A percentile compares a stretch with the other conserved stretches of the same genome.
Conservation (phyloP, 257 asterid genomes). For the Paulownia fortunei region DNA sequence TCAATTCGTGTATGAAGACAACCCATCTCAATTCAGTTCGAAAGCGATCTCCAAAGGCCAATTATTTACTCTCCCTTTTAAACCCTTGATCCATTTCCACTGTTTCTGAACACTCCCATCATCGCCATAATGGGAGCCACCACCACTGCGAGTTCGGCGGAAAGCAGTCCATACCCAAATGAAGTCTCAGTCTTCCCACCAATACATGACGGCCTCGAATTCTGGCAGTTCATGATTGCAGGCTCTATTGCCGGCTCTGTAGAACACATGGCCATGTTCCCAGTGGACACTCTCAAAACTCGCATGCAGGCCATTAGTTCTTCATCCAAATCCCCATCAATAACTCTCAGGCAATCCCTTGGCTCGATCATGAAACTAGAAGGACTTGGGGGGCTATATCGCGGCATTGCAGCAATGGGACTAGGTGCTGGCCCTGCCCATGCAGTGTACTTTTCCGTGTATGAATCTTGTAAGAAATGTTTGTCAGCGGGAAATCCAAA, state of each 20-base stretch:
- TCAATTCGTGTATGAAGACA: conserved; percentile 9
- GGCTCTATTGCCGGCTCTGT: conserved; percentile 71
- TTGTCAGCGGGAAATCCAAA: conserved; percentile 44
- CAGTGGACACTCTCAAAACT: conserved; percentile 66
- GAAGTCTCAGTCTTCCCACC: conserved; percentile 30
- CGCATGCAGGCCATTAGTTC: conserved; percentile 66
- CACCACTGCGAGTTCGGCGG: conserved; percentile 22
- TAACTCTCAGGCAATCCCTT: conserved; percentile 49
- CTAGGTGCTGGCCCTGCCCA: conserved; percentile 75
- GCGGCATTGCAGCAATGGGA: conserved; percentile 69
- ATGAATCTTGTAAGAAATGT: conserved; percentile 51
- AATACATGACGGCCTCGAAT: conserved; percentile 55
- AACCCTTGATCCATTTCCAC: conserved; percentile 18
- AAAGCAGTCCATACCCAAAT: conserved; percentile 16
- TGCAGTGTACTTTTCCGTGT: conserved; percentile 69
- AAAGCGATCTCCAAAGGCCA: conserved; percentile 26
- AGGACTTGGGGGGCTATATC: conserved; percentile 51
- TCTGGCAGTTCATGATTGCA: conserved; percentile 72
- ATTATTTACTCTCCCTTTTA: conserved; percentile 34
- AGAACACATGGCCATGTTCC: conserved; percentile 78
- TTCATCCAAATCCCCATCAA: conserved; percentile 38
- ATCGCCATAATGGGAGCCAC: conserved; percentile 35
- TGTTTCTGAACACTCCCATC: conserved; percentile 28
- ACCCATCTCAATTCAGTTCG: neutral
- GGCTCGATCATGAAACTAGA: conserved; percentile 53